Evolutionary conservation across 164 flowering plant species (phyloP), one percentile per base, ranked within the genome.

Genomic region (Liriodendron chinense): DNA sequence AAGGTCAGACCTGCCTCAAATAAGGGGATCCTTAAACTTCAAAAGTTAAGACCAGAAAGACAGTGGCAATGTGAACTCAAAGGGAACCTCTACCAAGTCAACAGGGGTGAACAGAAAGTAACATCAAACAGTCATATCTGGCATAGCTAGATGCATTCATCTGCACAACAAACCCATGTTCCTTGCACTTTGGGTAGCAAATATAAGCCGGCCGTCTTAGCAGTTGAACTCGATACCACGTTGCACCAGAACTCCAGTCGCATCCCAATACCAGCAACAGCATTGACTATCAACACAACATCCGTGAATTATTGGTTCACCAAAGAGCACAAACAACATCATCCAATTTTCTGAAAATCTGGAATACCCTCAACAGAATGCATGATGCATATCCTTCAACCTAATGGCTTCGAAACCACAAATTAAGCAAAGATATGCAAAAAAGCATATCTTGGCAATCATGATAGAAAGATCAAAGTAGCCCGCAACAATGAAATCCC

Each of bases 21-120:
- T 16, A 34, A 28, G 34, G 34, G 53, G 23, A 25, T 49, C 73
- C 5, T 26, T 16, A 67, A 21, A 28, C 49, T 56, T 68, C 72
- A 71, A 57, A 53, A 14, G 56, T 34, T 21, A 25, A n/a, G 21
- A 8, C 14, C 43, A 47, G 28, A 71, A n/a, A 69, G 72, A 65
- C 8, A 23, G 21, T 65, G 28, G 25, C 75, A 63, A 18, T 56
- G 26, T 34, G 28, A 21, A 73, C 64, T 28, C 53, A 47, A 62
- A 73, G 47, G 26, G 65, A 14, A 34, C 28, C 71, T 71, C 28
- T 47, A 64, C 64, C 74, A 69, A 21, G 70, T 53, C 72, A 1
- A 16, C 22, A 71, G 13, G 25, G n/a, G 73, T 2, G 48, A 49
- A 65, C 20, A 65, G 16, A 13, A 28, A 14, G 62, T 13, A 62